Conservation (phyloP, 2,329 filamentous ascomycete species). For the Colletotrichum lentis region DNA sequence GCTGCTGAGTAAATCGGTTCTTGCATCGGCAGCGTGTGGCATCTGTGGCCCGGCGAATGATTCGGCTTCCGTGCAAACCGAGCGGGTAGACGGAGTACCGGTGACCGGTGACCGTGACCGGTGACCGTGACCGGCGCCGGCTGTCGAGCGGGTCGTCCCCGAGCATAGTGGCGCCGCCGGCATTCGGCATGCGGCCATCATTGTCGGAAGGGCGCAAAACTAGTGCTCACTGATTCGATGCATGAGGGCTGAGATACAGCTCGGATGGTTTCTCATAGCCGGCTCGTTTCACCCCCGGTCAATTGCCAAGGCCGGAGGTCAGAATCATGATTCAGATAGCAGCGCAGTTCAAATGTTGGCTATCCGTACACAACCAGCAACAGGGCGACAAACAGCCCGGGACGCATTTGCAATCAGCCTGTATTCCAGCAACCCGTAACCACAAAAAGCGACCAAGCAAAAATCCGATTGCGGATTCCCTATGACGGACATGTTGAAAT, state of each 20-base stretch:
- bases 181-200: too few species aligned
- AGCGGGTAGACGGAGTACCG: not conserved
- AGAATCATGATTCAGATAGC: not conserved
- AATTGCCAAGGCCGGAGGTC: too few species aligned
- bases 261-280: too few species aligned
- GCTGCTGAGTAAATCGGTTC: rapidly evolving
- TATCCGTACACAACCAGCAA: too few species aligned
- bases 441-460: not conserved
- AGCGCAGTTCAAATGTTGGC: too few species aligned
- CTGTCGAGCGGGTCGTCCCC: not conserved
- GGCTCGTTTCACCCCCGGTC: not conserved
- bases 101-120: not conserved
- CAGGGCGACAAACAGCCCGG: not conserved
- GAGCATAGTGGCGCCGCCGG: not conserved
- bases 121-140: not conserved
- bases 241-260: too few species aligned
- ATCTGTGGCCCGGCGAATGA: not conserved
- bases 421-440: not conserved
- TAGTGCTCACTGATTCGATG: too few species aligned
- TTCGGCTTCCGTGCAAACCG: not conserved
- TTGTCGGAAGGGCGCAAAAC: too few species aligned
- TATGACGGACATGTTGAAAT: conserved; percentile 12
- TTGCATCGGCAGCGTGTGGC: not conserved
- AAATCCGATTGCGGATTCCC: not conserved
- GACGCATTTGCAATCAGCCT: not conserved